Base-by-base conservation (phyloP, 805 yeast genomes). In the Komagataella kurtzmanii region DNA sequence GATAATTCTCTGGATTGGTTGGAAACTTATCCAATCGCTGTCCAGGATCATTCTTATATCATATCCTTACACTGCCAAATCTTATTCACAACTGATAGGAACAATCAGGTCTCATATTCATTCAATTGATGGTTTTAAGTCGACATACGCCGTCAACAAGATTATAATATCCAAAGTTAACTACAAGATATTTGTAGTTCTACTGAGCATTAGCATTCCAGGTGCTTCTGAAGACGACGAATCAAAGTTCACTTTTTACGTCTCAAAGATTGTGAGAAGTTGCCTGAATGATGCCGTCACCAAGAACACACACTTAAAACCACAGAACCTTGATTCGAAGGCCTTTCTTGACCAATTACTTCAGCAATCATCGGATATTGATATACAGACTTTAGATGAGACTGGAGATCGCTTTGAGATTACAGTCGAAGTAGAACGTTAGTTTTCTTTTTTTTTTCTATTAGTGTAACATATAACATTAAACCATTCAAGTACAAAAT, bases 161-260 rank as follows among this genome's bases (percentile, higher is more conserved):
- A 69, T 85, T 7, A 68, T 77, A 50, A 66, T 85, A 6, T 73
- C 85, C 3, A 80, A 83, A 56, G 81, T 83, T 44, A 85, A 81
- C 60, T 78, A 80, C 60, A 75, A 74, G 53, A 65, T 83, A 3
- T 79, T 73, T 57, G 72, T 85, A 21, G 77, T 82, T 2, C 74
- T 87, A 3, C 55, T 83, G 17, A 73, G 69, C 52, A 56, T 85
- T 3, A 64, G 63, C 18, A 80, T 85, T 84, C 64, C 68, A 48
- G 90, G 90, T n/a, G 85, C 83, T 1, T 77, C 85, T 3, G 79
- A 78, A 55, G 87, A 83, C 52, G 89, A 84, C 48, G 91, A 85
- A 61, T 64, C 79, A 1, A 65, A 71, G 36, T 59, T 85, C 40
- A 62, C 85, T 46, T 73, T 71, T 54, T 80, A 80, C 53, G 65